A percentile compares a stretch with the other conserved stretches of the same genome.
phyloP scores from a whole-genome alignment of 345 rosid genomes.

The Mallotus nudiflorus region DNA sequence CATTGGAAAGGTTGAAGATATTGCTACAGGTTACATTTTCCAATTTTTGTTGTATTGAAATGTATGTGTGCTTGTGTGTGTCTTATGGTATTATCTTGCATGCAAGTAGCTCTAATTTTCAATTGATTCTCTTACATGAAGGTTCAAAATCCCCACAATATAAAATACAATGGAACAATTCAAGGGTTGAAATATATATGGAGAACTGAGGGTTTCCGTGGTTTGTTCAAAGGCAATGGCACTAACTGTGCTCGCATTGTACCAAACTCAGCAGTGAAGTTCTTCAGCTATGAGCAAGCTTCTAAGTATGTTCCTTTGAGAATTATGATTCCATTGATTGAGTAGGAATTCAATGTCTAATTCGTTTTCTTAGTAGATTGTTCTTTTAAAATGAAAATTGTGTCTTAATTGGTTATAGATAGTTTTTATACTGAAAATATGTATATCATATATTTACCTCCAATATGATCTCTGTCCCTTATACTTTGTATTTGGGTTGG shows the following conservation, averaged over 20 bases:
- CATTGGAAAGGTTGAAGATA: constrained; percentile 89
- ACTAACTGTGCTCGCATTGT: constrained; percentile 94
- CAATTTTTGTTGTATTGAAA: neutral
- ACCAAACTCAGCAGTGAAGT: constrained; percentile 91
- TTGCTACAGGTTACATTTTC: constrained; percentile 58
- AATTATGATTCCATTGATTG: neutral
- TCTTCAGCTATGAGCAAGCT: constrained; percentile 93
- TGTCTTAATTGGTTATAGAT: no score
- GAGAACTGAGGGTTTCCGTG: constrained; percentile 84
- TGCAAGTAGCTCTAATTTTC: neutral
- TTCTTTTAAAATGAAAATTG: no score
- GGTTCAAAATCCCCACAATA: constrained; percentile 89
- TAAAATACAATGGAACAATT: constrained; percentile 76
- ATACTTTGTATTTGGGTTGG: neutral
- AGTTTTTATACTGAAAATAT: neutral
- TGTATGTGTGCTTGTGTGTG: neutral
- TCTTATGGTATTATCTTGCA: no score
- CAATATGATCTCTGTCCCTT: neutral
- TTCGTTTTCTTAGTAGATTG: neutral
- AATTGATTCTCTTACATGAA: constrained; percentile 30
- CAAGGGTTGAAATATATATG: constrained; percentile 86
- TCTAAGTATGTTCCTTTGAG: constrained; percentile 53
- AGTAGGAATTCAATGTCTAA: neutral
- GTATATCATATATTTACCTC: neutral
- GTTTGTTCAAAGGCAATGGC: constrained; percentile 88